These are phyloP conservation scores for Oenanthe javanica DNA, from an alignment of 140 eudicot genomes.

Conservation along the genomic window DNA sequence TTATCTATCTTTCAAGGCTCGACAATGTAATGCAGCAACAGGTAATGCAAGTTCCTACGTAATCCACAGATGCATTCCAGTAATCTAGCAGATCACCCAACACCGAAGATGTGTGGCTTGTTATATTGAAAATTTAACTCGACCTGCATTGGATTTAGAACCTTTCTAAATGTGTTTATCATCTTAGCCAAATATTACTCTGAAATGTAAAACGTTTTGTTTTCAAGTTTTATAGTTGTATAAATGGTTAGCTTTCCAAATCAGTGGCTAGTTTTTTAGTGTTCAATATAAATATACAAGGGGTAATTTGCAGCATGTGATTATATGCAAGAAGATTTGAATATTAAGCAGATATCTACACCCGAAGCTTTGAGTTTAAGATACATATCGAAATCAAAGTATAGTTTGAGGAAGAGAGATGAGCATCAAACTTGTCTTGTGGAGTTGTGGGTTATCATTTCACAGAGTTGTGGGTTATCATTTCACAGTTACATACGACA, in stretches of 20 bases:
- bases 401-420: not conserved
- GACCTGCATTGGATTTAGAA: not conserved
- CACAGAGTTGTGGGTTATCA: too few species aligned
- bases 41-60: constrained; percentile 46
- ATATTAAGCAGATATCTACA: not conserved
- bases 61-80: constrained; percentile 6
- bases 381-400: not conserved
- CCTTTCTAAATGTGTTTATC: not conserved
- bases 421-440: too few species aligned
- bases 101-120: not conserved
- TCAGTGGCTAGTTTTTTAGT: not conserved
- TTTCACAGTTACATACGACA: too few species aligned
- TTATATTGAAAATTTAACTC: not conserved
- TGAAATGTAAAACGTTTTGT: not conserved
- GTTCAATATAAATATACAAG: not conserved
- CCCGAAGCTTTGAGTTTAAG: not conserved
- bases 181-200: not conserved
- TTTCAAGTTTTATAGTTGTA: not conserved
- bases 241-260: not conserved
- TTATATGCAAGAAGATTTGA: not conserved
- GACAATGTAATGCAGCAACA: constrained; percentile 24
- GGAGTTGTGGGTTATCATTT: too few species aligned
- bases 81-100: not conserved
- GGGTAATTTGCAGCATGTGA: not conserved
- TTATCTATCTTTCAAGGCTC: constrained; percentile 44